A percentile compares a stretch with the other conserved stretches of the same genome.
These are phyloP conservation scores for Akanthomyces dipterigenus DNA, from an alignment of 2,329 filamentous ascomycete genomes.

Conservation along the genomic window DNA sequence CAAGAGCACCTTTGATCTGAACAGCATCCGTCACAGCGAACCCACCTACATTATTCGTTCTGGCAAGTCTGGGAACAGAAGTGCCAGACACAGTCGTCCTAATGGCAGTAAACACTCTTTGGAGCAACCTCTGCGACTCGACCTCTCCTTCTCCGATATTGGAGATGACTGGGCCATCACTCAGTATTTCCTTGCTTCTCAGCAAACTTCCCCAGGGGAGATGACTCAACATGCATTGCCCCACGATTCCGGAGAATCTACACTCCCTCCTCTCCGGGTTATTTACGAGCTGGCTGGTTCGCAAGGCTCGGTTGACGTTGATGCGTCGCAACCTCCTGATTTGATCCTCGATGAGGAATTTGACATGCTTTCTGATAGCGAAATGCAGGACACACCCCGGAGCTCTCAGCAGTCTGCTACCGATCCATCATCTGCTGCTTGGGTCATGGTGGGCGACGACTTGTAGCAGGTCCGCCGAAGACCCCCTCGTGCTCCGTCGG, in stretches of 20 bases:
- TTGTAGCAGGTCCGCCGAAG: constrained; percentile 37
- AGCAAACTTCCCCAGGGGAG: constrained; percentile 17
- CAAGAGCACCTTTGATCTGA: constrained; percentile 27
- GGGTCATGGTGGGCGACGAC: constrained; percentile 40
- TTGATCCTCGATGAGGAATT: constrained; percentile 22
- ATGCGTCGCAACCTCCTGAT: constrained; percentile 31
- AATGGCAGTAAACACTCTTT: constrained; percentile 16
- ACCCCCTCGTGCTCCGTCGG: constrained; percentile 23
- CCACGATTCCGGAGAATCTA: constrained; percentile 16
- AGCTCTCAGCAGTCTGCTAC: constrained; percentile 21
- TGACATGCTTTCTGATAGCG: constrained; percentile 29
- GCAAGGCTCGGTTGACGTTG: constrained; percentile 26
- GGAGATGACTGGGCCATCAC: constrained; percentile 33
- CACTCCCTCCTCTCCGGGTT: constrained; percentile 27
- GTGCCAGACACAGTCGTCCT: constrained; percentile 12
- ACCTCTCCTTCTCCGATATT: constrained; percentile 38
- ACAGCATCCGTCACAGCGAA: constrained; percentile 31
- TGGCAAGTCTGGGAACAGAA: constrained; percentile 26
- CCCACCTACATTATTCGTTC: constrained; percentile 32
- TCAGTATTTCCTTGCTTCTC: constrained; percentile 25
- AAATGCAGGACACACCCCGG: constrained; percentile 25
- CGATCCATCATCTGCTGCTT: constrained; percentile 26
- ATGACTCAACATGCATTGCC: constrained; percentile 13
- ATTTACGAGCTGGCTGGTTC: constrained; percentile 33
- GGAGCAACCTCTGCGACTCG: constrained; percentile 26